Evolutionary conservation across 2,329 filamentous ascomycete species (phyloP).

Genomic region (Trichoderma asperellum): DNA sequence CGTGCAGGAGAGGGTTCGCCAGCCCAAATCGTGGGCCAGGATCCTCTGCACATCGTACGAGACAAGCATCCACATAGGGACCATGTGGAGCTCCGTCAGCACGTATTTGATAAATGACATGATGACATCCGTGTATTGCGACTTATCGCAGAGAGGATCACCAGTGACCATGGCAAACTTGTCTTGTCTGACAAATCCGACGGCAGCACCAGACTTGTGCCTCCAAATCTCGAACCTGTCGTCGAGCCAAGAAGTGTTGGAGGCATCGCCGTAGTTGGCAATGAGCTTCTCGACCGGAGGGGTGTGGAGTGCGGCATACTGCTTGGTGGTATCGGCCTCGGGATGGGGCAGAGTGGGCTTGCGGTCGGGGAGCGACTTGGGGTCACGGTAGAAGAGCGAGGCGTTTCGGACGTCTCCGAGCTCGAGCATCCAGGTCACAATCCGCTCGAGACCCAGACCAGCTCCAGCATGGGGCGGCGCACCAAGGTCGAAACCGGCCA

Average conservation of each 20-base stretch:
- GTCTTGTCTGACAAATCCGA: conserved; percentile 77
- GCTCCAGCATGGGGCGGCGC: conserved; percentile 88
- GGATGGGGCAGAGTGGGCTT: conserved; percentile 75
- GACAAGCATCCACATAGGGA: conserved; percentile 89
- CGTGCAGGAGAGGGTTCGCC: conserved; percentile 86
- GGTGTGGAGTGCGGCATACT: conserved; percentile 55
- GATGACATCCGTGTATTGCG: conserved; percentile 76
- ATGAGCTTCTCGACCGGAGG: conserved; percentile 85
- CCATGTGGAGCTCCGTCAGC: conserved; percentile 68
- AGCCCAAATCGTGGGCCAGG: conserved; percentile 77
- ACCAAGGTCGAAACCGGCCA: conserved; percentile 85
- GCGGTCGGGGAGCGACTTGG: conserved; percentile 78
- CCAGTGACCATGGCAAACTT: conserved; percentile 85
- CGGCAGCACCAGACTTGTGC: conserved; percentile 79
- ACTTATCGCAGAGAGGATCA: conserved; percentile 80
- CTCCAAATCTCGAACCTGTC: conserved; percentile 88
- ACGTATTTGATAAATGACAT: conserved; percentile 75
- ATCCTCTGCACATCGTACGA: conserved; percentile 77
- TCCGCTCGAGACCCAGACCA: conserved; percentile 86
- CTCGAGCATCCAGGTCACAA: conserved; percentile 83
- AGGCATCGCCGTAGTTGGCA: conserved; percentile 92
- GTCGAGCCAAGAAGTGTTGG: conserved; percentile 92
- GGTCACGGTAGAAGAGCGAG: conserved; percentile 85
- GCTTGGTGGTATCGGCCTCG: conserved; percentile 74
- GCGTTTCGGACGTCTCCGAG: conserved; percentile 89